Evolutionary conservation across 2,329 filamentous ascomycete genomes (phyloP).

Genomic region (Cladophialophora chaetospira): DNA sequence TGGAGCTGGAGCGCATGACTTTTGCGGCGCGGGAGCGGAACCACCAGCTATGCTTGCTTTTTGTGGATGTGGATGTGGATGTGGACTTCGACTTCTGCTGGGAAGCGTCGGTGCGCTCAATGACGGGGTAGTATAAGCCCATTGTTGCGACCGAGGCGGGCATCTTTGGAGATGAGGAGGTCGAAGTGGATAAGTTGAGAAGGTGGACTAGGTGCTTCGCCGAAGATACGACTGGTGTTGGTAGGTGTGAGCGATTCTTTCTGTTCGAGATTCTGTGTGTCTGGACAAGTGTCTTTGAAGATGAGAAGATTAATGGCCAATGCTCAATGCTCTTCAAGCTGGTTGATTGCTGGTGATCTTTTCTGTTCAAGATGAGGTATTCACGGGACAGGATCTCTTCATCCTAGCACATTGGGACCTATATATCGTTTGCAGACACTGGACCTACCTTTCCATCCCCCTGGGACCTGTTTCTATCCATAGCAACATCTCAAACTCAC

Average conservation of each 20-base stretch:
- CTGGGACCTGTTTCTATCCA: background rate
- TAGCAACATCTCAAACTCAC: background rate
- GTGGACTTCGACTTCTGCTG: background rate
- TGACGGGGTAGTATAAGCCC: background rate
- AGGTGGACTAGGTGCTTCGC: no score
- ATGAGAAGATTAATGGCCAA: no score
- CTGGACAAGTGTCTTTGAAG: no score
- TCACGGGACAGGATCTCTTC: no score
- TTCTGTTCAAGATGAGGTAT: no score
- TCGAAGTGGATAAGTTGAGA: background rate
- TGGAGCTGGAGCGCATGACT: background rate
- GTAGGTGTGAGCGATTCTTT: background rate
- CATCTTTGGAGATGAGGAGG: background rate
- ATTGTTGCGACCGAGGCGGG: background rate
- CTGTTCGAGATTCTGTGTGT: no score
- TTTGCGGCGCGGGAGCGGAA: background rate
- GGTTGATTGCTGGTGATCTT: no score
- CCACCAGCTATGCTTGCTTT: background rate
- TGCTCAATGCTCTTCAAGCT: no score
- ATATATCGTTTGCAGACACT: no score
- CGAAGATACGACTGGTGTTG: no score
- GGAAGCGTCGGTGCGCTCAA: no score
- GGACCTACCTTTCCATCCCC: background rate
- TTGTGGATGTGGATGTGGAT: background rate
- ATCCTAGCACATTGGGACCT: no score